Percentiles rank a stretch among this genome's conserved stretches.
phyloP scores from a whole-genome alignment of 2,329 filamentous ascomycete genomes.

The Xylariaceae sp. region DNA sequence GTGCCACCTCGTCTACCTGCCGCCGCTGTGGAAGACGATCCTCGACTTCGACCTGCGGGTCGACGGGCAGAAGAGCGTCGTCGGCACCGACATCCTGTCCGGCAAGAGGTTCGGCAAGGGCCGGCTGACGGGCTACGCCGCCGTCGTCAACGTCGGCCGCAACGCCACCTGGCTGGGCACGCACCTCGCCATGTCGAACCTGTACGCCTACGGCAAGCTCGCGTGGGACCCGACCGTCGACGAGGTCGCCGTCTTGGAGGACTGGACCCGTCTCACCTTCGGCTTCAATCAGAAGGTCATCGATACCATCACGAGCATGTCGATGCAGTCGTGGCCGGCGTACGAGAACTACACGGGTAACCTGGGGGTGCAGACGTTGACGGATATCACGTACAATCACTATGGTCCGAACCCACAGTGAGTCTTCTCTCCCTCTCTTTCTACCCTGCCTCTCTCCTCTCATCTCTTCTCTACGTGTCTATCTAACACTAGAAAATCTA shows the following conservation, averaged over 20 bases:
- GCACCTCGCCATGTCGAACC: conserved; percentile 64
- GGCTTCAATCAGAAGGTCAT: conserved; percentile 48
- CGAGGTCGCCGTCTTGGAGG: conserved; percentile 47
- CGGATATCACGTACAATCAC: conserved; percentile 61
- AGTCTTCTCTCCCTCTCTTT: background rate
- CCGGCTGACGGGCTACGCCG: conserved; percentile 57
- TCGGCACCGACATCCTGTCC: conserved; percentile 53
- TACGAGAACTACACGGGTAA: conserved; percentile 70
- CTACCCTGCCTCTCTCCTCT: background rate
- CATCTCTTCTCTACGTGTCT: background rate
- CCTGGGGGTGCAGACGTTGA: conserved; percentile 63
- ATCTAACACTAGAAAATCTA: too few species aligned
- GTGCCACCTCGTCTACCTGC: conserved; percentile 60
- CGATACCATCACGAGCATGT: conserved; percentile 55
- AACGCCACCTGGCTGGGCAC: conserved; percentile 65
- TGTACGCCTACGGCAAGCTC: conserved; percentile 63
- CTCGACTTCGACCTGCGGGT: conserved; percentile 62
- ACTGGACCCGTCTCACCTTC: conserved; percentile 66
- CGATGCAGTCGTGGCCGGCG: conserved; percentile 63
- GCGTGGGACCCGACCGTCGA: conserved; percentile 57
- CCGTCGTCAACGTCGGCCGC: conserved; percentile 61
- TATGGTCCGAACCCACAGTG: conserved; percentile 63
- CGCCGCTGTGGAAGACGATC: conserved; percentile 63
- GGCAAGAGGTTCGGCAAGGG: conserved; percentile 54
- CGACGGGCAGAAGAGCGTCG: conserved; percentile 48